A percentile compares a stretch with the other conserved stretches of the same genome.
Evolutionary conservation across 2,329 filamentous ascomycete genomes (phyloP).

Genomic region (Cercospora nicotianae): DNA sequence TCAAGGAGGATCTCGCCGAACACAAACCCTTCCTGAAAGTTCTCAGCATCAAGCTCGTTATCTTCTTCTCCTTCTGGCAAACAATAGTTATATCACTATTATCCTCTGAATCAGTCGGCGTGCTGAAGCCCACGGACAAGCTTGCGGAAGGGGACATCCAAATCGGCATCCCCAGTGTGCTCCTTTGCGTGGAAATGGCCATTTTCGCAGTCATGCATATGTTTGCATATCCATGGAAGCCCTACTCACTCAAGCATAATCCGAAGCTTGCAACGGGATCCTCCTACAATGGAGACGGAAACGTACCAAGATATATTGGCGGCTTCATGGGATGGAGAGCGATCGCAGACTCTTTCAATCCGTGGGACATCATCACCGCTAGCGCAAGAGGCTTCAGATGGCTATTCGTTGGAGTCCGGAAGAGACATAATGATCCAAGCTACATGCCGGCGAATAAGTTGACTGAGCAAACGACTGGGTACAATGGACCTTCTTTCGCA

Average conservation of each 20-base stretch:
- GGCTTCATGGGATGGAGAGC: constrained; percentile 66
- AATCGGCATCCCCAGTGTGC: constrained; percentile 73
- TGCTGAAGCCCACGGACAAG: constrained; percentile 61
- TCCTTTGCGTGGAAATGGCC: constrained; percentile 84
- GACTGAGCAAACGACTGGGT: constrained; percentile 20
- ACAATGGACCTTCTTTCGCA: constrained; percentile 26
- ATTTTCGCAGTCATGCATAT: constrained; percentile 75
- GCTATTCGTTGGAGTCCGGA: constrained; percentile 72
- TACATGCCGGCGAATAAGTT: constrained; percentile 38
- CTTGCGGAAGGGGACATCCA: constrained; percentile 74
- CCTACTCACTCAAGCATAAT: constrained; percentile 56
- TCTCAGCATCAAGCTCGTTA: constrained; percentile 82
- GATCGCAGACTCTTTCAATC: constrained; percentile 70
- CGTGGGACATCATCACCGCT: constrained; percentile 80
- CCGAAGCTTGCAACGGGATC: constrained; percentile 31
- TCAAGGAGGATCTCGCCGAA: constrained; percentile 65
- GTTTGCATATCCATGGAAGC: constrained; percentile 76
- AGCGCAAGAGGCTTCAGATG: constrained; percentile 75
- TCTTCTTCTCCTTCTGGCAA: constrained; percentile 92
- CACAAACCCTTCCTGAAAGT: constrained; percentile 78
- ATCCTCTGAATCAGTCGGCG: constrained; percentile 57
- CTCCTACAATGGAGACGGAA: constrained; percentile 24
- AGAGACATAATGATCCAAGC: constrained; percentile 49
- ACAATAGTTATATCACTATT: constrained; percentile 62
- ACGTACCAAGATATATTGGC: constrained; percentile 54